These are phyloP conservation scores for Toxicodendron radicans DNA, from an alignment of 345 rosid species.

Conservation along the genomic window DNA sequence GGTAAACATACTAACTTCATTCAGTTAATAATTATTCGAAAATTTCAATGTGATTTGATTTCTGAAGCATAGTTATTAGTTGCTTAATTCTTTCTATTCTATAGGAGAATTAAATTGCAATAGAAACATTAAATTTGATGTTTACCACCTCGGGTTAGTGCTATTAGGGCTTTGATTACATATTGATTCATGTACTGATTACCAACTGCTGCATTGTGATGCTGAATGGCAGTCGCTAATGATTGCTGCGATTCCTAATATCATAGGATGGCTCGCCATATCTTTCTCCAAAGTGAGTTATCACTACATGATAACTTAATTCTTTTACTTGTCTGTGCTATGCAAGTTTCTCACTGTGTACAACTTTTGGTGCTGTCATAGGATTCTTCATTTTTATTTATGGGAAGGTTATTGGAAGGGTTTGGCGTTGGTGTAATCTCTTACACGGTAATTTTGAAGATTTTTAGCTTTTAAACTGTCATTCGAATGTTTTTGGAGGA, in stretches of 20 bases:
- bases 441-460: conserved; percentile 46
- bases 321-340: neutral
- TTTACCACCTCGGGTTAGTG: neutral
- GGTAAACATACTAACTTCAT: conserved; percentile 30
- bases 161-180: neutral
- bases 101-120: neutral
- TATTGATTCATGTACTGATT: neutral
- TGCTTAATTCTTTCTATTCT: neutral
- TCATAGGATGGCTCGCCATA: conserved; percentile 76
- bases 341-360: neutral
- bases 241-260: conserved; percentile 76
- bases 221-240: conserved; percentile 55
- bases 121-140: neutral
- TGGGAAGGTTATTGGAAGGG: conserved; percentile 80
- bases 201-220: neutral
- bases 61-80: neutral
- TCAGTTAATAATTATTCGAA: neutral
- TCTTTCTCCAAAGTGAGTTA: conserved; percentile 65
- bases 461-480: neutral
- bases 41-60: too few species aligned
- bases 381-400: conserved; percentile 73
- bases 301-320: neutral
- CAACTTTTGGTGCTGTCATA: conserved; percentile 23
- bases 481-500: neutral
- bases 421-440: conserved; percentile 82